Evolutionary conservation across 768 basidiomycete species (phyloP), one percentile per base, ranked within the genome.

Genomic region (Auriscalpium microsporum): DNA sequence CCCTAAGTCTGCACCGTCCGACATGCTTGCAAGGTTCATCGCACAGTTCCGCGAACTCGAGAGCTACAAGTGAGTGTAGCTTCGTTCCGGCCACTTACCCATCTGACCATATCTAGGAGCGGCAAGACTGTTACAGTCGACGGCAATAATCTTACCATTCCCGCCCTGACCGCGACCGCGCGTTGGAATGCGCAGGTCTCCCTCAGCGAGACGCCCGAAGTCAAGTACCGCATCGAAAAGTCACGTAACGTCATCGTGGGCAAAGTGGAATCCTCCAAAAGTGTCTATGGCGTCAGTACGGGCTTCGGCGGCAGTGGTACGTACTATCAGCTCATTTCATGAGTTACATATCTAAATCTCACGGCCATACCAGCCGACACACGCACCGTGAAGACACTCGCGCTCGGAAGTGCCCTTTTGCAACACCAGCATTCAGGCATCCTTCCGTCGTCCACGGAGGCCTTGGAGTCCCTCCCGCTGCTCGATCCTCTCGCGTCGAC

Each of bases 221-320:
- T 82, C 57, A 76, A 72, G 58, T 70, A 72, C 6, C 81, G 78
- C 34, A 75, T 93, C 46, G 70, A 75, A n/a, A 80, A 78, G 59
- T 82, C 84, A 60, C 82, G 86, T 38, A 69, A 76, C 48, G 78
- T 84, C 56, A 81, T 92, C 45, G 72, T 78, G 19, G 75, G 77
- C 62, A 90, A 90, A 68, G 77, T 92, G 40, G 76, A 78, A 19
- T 73, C 75, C 4, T 82, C 83, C 10, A 76, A 80, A 51, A 87
- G 85, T 59, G 77, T 94, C 17, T 94, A 94, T 61, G 91, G 91
- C 21, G 86, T 93, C 44, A 86, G 86, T 48, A 88, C 87, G 5
- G 91, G 91, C 47, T 94, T 90, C 63, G 91, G 90, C 42, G 90
- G 90, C n/a, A 87, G 84, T 62, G 84, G 86, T 73, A 56, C 45